These are phyloP conservation scores for Oryza rufipogon DNA, from an alignment of 176 grass and related monocot species.

Conservation along the genomic window DNA sequence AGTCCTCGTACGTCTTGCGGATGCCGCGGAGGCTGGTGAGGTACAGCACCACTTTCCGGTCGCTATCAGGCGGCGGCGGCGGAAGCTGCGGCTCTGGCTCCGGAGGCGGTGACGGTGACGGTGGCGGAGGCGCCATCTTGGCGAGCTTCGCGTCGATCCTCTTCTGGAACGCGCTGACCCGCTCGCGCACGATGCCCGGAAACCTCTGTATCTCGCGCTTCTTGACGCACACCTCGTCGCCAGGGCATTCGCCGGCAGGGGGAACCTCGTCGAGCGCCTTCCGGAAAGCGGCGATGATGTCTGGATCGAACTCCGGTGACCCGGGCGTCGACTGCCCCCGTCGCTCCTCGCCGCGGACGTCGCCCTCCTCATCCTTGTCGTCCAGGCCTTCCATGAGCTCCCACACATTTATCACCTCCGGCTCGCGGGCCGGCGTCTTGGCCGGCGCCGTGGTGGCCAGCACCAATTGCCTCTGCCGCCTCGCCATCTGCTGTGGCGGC, in stretches of 20 bases:
- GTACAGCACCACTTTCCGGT: conserved; percentile 71
- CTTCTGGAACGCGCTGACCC: conserved; percentile 76
- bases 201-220: conserved; percentile 67
- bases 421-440: conserved; percentile 62
- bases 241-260: not conserved
- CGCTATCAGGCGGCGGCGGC: conserved; percentile 31
- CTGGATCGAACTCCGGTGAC: conserved; percentile 62
- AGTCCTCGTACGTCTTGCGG: conserved; percentile 90
- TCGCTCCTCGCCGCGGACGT: not conserved
- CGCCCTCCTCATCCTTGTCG: conserved; percentile 50
- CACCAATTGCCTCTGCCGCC: conserved; percentile 48
- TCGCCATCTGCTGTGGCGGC: conserved; percentile 38
- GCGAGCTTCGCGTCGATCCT: conserved; percentile 72
- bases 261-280: conserved; percentile 47
- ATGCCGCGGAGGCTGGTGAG: conserved; percentile 88
- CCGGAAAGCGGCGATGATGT: conserved; percentile 58
- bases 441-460: conserved; percentile 50
- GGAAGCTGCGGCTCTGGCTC: not conserved
- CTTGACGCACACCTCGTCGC: conserved; percentile 9
- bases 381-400: conserved; percentile 98
- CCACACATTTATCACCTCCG: conserved; percentile 93
- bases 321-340: conserved; percentile 15
- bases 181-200: conserved; percentile 67
- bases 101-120: conserved; percentile 4
- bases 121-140: conserved; percentile 26